Conservation (phyloP, 2,329 filamentous ascomycete species). For the Monosporascus sp. region DNA sequence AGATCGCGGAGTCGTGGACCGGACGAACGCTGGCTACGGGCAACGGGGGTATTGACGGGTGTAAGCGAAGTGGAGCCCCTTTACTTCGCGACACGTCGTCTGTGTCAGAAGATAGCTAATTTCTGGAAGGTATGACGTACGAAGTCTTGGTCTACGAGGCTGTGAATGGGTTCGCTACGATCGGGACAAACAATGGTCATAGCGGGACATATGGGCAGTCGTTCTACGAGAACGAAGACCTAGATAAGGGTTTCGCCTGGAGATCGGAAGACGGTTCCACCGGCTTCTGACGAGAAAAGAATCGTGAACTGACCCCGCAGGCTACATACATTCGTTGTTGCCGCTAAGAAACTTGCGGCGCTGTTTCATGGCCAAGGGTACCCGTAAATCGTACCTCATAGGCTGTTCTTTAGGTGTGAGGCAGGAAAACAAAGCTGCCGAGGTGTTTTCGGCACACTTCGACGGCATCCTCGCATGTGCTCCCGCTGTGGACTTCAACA, state of each 20-base stretch:
- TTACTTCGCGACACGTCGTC: too few species aligned
- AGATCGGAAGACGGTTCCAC: constrained; percentile 9
- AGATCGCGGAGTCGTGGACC: constrained; percentile 41
- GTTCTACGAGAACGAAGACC: constrained; percentile 31
- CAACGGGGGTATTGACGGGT: constrained; percentile 43
- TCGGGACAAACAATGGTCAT: constrained; percentile 46
- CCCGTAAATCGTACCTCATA: constrained; percentile 46
- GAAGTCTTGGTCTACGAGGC: constrained; percentile 37
- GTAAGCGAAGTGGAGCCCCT: constrained; percentile 6
- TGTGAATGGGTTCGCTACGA: constrained; percentile 36
- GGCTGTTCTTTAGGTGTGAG: constrained; percentile 57
- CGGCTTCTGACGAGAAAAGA: constrained; percentile 16
- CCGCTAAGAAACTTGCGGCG: constrained; percentile 42
- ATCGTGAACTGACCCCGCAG: constrained; percentile 8
- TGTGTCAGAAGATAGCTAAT: too few species aligned
- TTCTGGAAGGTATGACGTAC: constrained; percentile 33
- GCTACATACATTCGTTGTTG: constrained; percentile 41
- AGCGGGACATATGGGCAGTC: constrained; percentile 33
- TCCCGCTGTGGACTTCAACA: constrained; percentile 35
- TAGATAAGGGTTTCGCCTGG: constrained; percentile 32
- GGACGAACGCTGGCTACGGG: constrained; percentile 42
- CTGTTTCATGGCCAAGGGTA: constrained; percentile 37
- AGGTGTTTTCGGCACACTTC: constrained; percentile 51
- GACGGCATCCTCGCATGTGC: constrained; percentile 50
- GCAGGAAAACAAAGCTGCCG: constrained; percentile 49